A percentile compares a stretch with the other conserved stretches of the same genome.
Conservation (phyloP, 2,329 filamentous ascomycete genomes). For the Alternaria gansuensis region DNA sequence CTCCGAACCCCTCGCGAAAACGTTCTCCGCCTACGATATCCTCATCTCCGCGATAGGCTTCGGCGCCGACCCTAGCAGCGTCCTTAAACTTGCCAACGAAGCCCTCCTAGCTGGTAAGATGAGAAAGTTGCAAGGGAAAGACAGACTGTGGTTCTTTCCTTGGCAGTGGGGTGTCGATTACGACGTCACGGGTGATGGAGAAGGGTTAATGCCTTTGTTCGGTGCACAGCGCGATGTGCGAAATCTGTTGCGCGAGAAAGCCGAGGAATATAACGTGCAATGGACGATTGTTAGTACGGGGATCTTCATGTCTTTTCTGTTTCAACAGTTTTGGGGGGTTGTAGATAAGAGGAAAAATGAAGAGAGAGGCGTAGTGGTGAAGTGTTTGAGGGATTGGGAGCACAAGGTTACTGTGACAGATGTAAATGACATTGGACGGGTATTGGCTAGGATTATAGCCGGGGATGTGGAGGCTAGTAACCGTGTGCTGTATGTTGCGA, state of each 20-base stretch:
- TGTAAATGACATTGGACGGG: conserved; percentile 69
- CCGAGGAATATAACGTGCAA: conserved; percentile 49
- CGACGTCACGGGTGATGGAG: conserved; percentile 65
- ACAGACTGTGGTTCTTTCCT: conserved; percentile 63
- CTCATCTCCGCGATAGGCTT: conserved; percentile 72
- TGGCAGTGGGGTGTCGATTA: conserved; percentile 82
- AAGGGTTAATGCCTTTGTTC: conserved; percentile 70
- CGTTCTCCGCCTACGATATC: conserved; percentile 59
- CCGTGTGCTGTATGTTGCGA: conserved; percentile 65
- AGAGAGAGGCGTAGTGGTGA: conserved; percentile 49
- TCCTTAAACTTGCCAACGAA: conserved; percentile 66
- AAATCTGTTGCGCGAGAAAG: conserved; percentile 37
- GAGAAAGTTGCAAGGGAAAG: conserved; percentile 35
- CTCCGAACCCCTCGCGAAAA: conserved; percentile 40
- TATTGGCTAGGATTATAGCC: conserved; percentile 65
- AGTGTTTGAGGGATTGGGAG: conserved; percentile 69
- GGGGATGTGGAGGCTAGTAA: conserved; percentile 46
- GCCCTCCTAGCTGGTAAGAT: conserved; percentile 61
- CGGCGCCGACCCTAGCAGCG: conserved; percentile 62
- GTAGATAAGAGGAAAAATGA: conserved; percentile 56
- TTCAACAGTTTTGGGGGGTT: conserved; percentile 69
- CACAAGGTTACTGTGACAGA: conserved; percentile 70
- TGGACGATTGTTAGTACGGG: conserved; percentile 76
- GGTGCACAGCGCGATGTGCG: conserved; percentile 67
- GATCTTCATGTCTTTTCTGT: conserved; percentile 75